Conservation (phyloP, 257 asterid genomes). For the Scutellaria barbata region DNA sequence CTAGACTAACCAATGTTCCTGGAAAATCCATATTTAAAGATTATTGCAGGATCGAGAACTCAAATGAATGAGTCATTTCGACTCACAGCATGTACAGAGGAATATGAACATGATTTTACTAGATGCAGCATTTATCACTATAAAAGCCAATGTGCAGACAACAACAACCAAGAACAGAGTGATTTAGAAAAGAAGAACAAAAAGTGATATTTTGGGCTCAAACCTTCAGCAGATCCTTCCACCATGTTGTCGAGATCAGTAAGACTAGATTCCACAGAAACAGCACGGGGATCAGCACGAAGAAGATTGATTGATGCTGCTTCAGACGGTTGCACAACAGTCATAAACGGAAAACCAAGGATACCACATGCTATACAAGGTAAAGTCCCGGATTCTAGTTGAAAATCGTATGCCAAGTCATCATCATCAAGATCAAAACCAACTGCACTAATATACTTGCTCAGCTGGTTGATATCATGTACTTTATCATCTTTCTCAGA, state of each 20-base stretch:
- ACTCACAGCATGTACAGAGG: too few species aligned
- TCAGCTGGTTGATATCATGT: constrained; percentile 57
- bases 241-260: constrained; percentile 34
- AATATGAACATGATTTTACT: too few species aligned
- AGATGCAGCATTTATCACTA: background rate
- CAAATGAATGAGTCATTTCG: too few species aligned
- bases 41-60: too few species aligned
- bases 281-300: too few species aligned
- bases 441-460: constrained; percentile 56
- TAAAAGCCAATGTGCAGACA: constrained; percentile 1
- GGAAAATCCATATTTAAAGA: too few species aligned
- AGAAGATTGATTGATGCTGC: constrained; percentile 46
- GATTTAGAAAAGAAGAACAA: background rate
- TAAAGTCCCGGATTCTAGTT: constrained; percentile 87
- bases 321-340: constrained; percentile 83
- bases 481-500: constrained; percentile 38
- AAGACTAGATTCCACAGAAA: constrained; percentile 10
- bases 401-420: constrained; percentile 73
- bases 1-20: too few species aligned
- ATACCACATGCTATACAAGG: constrained; percentile 97
- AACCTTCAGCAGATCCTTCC: constrained; percentile 57
- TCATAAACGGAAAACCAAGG: constrained; percentile 98
- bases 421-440: constrained; percentile 74
- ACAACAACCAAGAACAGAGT: constrained; percentile 3
- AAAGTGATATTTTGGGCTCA: constrained; percentile 28